These are phyloP conservation scores for Xylariaceae sp. DNA, from an alignment of 2,329 filamentous ascomycete species.

Conservation along the genomic window DNA sequence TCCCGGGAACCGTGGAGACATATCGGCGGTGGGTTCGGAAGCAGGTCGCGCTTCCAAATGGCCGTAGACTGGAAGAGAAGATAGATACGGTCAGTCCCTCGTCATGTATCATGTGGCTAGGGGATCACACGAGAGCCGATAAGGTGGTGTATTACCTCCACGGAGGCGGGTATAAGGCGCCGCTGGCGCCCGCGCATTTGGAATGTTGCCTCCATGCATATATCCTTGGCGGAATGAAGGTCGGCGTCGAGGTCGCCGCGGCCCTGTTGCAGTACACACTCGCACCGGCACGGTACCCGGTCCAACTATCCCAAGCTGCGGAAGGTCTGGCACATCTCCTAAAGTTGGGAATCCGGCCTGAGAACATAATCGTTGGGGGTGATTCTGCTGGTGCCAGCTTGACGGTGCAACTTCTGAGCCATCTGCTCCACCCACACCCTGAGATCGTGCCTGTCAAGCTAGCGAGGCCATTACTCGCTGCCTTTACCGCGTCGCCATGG, in stretches of 20 bases:
- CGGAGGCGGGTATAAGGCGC: constrained; percentile 1
- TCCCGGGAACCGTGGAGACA: not conserved
- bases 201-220: not conserved
- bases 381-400: not conserved
- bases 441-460: not conserved
- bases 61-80: not conserved
- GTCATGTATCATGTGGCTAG: constrained; percentile 1
- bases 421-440: not conserved
- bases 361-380: not conserved
- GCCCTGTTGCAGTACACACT: constrained; percentile 1
- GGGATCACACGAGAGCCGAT: not conserved
- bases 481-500: not conserved
- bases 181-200: not conserved
- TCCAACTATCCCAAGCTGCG: not conserved
- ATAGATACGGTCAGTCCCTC: not conserved
- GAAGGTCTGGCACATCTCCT: not conserved
- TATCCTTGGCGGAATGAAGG: not conserved
- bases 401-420: not conserved
- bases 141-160: not conserved
- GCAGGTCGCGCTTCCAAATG: no score
- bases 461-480: not conserved
- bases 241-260: not conserved
- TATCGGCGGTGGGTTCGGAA: not conserved
- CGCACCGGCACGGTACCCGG: not conserved
- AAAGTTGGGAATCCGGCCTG: not conserved